Base-by-base conservation (phyloP, 1,284 basidiomycete genomes). In the Fistulina hepatica region DNA sequence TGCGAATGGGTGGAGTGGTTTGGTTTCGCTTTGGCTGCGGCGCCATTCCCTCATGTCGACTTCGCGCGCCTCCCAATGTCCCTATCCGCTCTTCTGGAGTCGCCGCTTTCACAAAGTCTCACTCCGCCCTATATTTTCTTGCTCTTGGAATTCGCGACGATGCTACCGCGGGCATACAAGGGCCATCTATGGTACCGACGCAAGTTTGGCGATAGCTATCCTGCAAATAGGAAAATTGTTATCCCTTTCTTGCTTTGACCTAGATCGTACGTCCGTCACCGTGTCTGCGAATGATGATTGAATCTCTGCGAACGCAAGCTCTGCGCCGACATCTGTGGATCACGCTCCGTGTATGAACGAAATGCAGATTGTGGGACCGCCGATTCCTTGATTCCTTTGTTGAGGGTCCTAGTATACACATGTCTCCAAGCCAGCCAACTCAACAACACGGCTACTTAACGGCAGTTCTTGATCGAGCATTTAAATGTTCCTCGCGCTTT, bases 1-100 rank as follows among this genome's bases (percentile, higher is more conserved):
- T 90, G 82, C 59, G 91, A 94, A 58, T 95, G 86, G 86, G 48
- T 80, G 37, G 89, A 92, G 58, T 92, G 85, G 85, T 51, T 75
- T 7, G 83, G 79, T 7, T 90, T 79, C 52, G 81, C 86, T 1
- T 52, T 89, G 21, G 81, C 83, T 2, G 71, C 76, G 9, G 49
- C 62, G 7, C 66, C 65, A 19, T 20, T 63, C 45, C 58, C 55
- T 49, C 27, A 40, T 28, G 21, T 55, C 47, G n/a, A n/a, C n/a
- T n/a, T n/a, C n/a, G n/a, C n/a, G n/a, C 17, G 42, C 47, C 22
- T 36, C 19, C 6, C 38, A 16, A 13, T 53, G 33, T 27, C 34
- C 21, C 17, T 41, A 13, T 43, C 41, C 39, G 15, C 34, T 33
- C 7, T 40, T 13, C 42, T 48, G 2, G 66, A 72, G 39, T 47